Percentiles rank a stretch among this genome's conserved stretches.
Evolutionary conservation across 306 rosid species (phyloP).

Genomic region (Casuarina equisetifolia): DNA sequence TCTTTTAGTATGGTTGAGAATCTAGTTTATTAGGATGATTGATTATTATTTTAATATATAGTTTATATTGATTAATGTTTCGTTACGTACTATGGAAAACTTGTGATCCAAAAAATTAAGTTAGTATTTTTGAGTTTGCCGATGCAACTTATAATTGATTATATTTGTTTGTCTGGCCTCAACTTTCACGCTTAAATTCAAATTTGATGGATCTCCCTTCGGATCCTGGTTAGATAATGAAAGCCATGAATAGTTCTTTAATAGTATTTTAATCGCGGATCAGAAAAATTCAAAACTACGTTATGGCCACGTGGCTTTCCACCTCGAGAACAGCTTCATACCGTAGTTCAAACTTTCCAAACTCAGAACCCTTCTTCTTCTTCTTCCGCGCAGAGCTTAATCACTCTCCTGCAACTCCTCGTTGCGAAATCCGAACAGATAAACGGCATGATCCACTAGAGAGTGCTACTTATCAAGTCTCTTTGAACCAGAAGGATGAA

Average conservation of each 20-base stretch:
- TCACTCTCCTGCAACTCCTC: constrained; percentile 29
- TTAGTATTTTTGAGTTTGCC: too few relatives aligned
- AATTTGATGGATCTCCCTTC: too few relatives aligned
- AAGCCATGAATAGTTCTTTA: too few relatives aligned
- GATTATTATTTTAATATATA: too few relatives aligned
- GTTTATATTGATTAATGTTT: too few relatives aligned
- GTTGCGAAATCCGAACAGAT: constrained; percentile 19
- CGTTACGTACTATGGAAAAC: too few relatives aligned
- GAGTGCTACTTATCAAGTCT: not conserved
- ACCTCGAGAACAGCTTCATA: constrained; percentile 45
- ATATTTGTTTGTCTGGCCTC: not conserved
- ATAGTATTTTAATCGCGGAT: not conserved
- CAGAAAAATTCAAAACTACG: constrained; percentile 39
- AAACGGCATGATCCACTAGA: constrained; percentile 18
- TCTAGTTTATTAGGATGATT: too few relatives aligned
- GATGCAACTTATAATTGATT: not conserved
- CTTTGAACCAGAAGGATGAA: too few relatives aligned
- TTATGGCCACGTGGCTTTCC: constrained; percentile 16
- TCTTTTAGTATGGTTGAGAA: too few relatives aligned
- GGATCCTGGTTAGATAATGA: too few relatives aligned
- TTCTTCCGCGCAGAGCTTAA: constrained; percentile 13
- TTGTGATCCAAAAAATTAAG: too few relatives aligned
- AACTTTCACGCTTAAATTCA: too few relatives aligned
- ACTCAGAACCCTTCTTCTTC: constrained; percentile 15
- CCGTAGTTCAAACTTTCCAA: constrained; percentile 21